Percentiles rank a stretch among this genome's conserved stretches.
Evolutionary conservation across 306 rosid genomes (phyloP).

Genomic region (barrel medic (Medicago truncatula)): DNA sequence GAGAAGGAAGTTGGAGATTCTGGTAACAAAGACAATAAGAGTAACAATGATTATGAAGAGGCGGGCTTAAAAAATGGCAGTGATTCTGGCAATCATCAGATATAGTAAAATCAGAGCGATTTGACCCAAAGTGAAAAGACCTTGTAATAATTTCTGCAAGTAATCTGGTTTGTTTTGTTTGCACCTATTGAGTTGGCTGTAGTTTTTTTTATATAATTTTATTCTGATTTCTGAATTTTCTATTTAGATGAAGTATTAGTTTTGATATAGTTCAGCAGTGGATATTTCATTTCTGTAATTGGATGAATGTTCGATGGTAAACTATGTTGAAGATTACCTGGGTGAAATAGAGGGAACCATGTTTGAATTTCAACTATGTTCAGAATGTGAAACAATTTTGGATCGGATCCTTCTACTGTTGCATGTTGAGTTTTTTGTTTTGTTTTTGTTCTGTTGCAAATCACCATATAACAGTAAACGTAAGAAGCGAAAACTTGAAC

Average conservation of each 20-base stretch:
- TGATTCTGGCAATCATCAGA: conserved; percentile 57
- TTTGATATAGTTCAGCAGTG: conserved; percentile 19
- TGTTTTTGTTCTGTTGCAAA: not conserved
- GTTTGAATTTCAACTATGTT: not conserved
- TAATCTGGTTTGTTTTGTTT: conserved; percentile 52
- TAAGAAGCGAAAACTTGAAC: not conserved
- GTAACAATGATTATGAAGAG: conserved; percentile 50
- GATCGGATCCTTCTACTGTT: no score
- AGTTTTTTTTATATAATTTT: conserved; percentile 15
- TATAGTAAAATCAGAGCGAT: conserved; percentile 47
- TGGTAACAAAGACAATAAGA: conserved; percentile 49
- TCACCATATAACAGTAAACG: not conserved
- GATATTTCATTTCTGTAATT: conserved; percentile 24
- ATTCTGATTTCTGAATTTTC: conserved; percentile 37
- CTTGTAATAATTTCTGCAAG: conserved; percentile 40
- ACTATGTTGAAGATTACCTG: not conserved
- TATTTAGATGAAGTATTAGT: conserved; percentile 41
- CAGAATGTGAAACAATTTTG: not conserved
- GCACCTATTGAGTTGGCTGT: conserved; percentile 36
- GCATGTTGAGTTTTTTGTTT: not conserved
- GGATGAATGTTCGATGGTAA: conserved; percentile 5
- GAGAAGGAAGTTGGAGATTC: conserved; percentile 69
- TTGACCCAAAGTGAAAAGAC: conserved; percentile 21
- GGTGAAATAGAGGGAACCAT: not conserved
- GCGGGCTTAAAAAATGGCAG: conserved; percentile 53